phyloP scores from a whole-genome alignment of 2,329 filamentous ascomycete species.

The Colletotrichum sp. region DNA sequence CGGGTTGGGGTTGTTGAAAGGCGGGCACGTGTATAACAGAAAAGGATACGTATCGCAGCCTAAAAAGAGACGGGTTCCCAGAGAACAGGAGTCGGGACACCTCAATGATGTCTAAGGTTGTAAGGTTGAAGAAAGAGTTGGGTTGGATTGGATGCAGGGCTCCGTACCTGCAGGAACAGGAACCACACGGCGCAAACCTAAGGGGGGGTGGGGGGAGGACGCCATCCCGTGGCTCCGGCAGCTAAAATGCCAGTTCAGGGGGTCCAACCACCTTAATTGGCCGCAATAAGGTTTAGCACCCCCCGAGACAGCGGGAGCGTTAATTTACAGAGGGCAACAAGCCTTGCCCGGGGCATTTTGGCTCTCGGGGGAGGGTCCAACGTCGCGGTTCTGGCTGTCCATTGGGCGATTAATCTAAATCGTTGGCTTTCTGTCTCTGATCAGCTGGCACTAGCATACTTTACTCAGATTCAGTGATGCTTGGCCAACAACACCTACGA shows the following conservation, averaged over 20 bases:
- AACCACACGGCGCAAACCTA: not conserved
- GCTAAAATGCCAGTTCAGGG: conserved; percentile 15
- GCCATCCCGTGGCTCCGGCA: conserved; percentile 11
- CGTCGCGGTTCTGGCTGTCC: not conserved
- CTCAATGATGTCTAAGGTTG: not conserved
- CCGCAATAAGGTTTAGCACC: conserved; percentile 14
- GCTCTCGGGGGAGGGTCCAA: not conserved
- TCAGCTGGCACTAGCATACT: not conserved
- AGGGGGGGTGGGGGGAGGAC: conserved; percentile 1
- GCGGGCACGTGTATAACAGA: not conserved
- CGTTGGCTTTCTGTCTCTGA: not conserved
- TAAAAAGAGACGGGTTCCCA: not conserved
- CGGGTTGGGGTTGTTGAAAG: not conserved
- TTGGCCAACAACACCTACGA: not conserved
- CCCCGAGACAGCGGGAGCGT: conserved; percentile 6
- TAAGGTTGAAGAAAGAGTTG: conserved; percentile 6
- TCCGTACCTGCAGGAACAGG: conserved; percentile 16
- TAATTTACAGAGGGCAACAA: conserved; percentile 6
- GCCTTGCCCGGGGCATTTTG: not conserved
- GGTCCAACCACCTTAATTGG: conserved; percentile 14
- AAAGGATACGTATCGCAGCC: not conserved
- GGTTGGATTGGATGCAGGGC: not conserved
- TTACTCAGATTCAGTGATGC: not conserved
- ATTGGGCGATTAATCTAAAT: not conserved
- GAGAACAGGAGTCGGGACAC: not conserved